phyloP scores from a whole-genome alignment of 768 basidiomycete genomes.

The Melanogaster broomeanus region DNA sequence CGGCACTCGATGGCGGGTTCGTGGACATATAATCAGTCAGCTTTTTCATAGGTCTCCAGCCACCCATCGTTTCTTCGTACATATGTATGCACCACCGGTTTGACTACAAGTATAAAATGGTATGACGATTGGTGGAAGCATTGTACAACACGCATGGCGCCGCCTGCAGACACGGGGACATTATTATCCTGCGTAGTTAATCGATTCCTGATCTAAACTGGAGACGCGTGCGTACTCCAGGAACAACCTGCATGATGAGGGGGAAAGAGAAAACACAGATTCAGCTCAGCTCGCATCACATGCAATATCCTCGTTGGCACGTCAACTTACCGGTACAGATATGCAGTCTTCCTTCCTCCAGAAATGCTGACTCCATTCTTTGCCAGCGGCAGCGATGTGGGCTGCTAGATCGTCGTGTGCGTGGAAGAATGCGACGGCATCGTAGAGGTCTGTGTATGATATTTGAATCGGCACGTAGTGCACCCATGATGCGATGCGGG shows the following conservation, averaged over 20 bases:
- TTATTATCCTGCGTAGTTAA: conserved; percentile 36
- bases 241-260: conserved; percentile 42
- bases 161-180: no score
- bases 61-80: no score
- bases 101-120: no score
- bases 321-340: conserved; percentile 53
- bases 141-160: no score
- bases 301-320: no score
- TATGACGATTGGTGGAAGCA: no score
- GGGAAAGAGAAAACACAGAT: no score
- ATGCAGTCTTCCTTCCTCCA: conserved; percentile 66
- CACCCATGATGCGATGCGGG: conserved; percentile 65
- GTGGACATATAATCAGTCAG: no score
- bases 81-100: no score
- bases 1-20: no score
- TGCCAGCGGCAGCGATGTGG: conserved; percentile 57
- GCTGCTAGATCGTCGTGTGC: conserved; percentile 61
- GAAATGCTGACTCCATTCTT: conserved; percentile 54
- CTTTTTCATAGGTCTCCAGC: no score
- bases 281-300: neutral
- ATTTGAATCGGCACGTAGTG: conserved; percentile 73
- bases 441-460: conserved; percentile 68
- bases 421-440: conserved; percentile 72
- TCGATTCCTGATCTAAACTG: conserved; percentile 45
- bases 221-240: conserved; percentile 57